A percentile compares a stretch with the other conserved stretches of the same genome.
Conservation (phyloP, 129 eudicot species). For the Chrysanthemum lavandulifolium region DNA sequence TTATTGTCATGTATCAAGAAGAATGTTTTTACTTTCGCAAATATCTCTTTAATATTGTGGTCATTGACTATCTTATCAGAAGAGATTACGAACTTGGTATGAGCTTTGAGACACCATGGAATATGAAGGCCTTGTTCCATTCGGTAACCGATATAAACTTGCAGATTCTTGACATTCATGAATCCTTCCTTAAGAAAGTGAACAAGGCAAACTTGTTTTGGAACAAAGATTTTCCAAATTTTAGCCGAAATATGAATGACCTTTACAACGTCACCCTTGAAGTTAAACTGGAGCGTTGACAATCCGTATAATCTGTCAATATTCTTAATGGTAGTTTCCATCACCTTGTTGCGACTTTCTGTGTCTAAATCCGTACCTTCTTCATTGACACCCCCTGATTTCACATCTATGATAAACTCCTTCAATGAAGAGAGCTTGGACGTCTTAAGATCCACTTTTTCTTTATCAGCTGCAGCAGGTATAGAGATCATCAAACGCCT, state of each 20-base stretch:
- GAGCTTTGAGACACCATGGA: neutral
- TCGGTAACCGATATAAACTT: slow-evolving; percentile 8
- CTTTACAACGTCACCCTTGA: neutral
- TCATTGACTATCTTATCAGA: neutral
- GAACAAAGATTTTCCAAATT: slow-evolving; percentile 14
- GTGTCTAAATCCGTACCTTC: neutral
- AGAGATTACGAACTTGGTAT: slow-evolving; percentile 4
- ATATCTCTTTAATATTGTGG: neutral
- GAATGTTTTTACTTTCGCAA: neutral
- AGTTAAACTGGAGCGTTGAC: neutral
- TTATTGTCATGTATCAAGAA: neutral
- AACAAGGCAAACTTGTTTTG: slow-evolving; percentile 10
- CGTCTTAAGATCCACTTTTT: neutral
- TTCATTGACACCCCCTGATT: neutral
- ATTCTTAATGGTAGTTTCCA: neutral
- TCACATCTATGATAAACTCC: slow-evolving; percentile 17
- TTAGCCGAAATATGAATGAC: slow-evolving; percentile 3
- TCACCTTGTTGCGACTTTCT: neutral
- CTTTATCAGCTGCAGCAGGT: neutral
- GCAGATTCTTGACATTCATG: neutral
- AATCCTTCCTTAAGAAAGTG: neutral
- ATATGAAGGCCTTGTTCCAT: neutral
- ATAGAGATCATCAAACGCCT: slow-evolving; percentile 16
- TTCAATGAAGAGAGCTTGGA: neutral
- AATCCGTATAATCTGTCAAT: neutral